These are phyloP conservation scores for Lithospermum erythrorhizon DNA, from an alignment of 257 asterid genomes.

Conservation along the genomic window DNA sequence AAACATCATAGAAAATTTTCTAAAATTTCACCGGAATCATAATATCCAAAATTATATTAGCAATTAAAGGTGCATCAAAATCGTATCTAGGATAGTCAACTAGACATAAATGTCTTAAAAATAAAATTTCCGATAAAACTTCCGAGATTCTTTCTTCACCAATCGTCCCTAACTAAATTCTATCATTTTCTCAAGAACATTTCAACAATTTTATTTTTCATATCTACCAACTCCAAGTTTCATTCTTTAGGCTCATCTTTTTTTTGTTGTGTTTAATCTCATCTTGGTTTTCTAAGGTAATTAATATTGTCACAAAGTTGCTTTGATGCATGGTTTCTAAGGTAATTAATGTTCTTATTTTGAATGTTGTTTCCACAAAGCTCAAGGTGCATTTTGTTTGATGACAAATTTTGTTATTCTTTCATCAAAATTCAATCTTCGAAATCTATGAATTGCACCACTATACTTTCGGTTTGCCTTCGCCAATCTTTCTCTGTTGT, in stretches of 20 bases:
- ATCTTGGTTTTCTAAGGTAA: too few species aligned
- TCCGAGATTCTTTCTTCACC: neutral
- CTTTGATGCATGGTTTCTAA: neutral
- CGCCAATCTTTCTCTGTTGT: slow-evolving; percentile 66
- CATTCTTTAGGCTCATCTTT: neutral
- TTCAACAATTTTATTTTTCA: too few species aligned
- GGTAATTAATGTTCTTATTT: too few species aligned
- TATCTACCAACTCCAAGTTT: neutral
- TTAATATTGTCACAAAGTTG: neutral
- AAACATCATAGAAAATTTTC: too few species aligned
- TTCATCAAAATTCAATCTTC: slow-evolving; percentile 17
- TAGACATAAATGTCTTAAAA: neutral
- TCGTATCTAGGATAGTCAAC: neutral
- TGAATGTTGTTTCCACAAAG: neutral
- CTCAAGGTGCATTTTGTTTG: neutral
- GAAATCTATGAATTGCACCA: slow-evolving; percentile 13
- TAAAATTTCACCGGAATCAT: too few species aligned
- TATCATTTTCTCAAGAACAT: neutral
- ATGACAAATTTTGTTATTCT: slow-evolving; percentile 10
- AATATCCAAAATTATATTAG: too few species aligned
- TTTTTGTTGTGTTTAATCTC: too few species aligned
- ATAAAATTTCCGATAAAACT: neutral
- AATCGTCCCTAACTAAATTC: neutral
- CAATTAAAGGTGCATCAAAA: too few species aligned
- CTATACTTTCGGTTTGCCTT: slow-evolving; percentile 16